Evolutionary conservation across 805 yeast species (phyloP).

Genomic region (Lipomyces mesembrius): DNA sequence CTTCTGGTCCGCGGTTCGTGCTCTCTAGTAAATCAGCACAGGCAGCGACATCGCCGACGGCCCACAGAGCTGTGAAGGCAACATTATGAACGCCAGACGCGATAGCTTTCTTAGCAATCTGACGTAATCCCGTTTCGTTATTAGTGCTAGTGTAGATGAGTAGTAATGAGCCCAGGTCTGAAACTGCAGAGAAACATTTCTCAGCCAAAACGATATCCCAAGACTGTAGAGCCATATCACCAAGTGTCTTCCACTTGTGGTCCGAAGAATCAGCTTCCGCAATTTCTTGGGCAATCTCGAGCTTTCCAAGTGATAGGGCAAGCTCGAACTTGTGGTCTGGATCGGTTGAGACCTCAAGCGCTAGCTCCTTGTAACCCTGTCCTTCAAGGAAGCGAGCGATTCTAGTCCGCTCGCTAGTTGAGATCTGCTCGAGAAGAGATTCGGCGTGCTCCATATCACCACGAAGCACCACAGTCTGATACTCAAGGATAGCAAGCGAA

Average conservation of each 20-base stretch:
- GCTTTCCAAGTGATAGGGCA: conserved; percentile 75
- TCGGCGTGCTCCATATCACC: conserved; percentile 89
- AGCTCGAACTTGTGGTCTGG: conserved; percentile 89
- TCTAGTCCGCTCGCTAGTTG: conserved; percentile 68
- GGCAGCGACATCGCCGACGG: conserved; percentile 67
- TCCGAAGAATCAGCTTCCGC: conserved; percentile 55
- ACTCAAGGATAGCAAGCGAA: conserved; percentile 85
- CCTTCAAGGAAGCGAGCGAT: conserved; percentile 92
- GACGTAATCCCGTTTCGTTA: conserved; percentile 60
- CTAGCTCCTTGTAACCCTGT: conserved; percentile 84
- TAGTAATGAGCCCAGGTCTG: conserved; percentile 80
- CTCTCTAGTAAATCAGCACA: conserved; percentile 68
- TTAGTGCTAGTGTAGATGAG: conserved; percentile 83
- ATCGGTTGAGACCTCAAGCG: conserved; percentile 81
- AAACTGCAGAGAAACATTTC: conserved; percentile 75
- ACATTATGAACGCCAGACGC: conserved; percentile 81
- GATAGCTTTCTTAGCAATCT: conserved; percentile 70
- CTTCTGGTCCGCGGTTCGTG: conserved; percentile 79
- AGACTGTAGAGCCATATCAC: conserved; percentile 77
- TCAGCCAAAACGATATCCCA: conserved; percentile 85
- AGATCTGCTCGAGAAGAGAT: conserved; percentile 59
- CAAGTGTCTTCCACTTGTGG: conserved; percentile 87
- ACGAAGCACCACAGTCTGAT: conserved; percentile 92
- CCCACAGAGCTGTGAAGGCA: conserved; percentile 92
- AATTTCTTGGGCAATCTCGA: conserved; percentile 71